Base-by-base conservation (phyloP, 441 rosid genomes). In the Populus trichocarpa region DNA sequence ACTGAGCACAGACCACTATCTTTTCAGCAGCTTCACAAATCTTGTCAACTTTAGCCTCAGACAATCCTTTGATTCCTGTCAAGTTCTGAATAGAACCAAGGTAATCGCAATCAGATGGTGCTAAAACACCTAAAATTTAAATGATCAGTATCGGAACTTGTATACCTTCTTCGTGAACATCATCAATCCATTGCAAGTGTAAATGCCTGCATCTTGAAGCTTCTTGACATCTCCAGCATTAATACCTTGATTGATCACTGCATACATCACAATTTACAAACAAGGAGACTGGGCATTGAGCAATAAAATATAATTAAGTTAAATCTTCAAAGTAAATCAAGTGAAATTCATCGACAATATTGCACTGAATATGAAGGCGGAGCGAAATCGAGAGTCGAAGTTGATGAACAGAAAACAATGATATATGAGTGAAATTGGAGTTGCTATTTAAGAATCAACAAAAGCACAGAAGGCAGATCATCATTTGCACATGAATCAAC, bases 11-110 rank as follows among this genome's bases (percentile, higher is more conserved):
- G 64, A 96, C 98, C 94, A 96, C 97, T 85, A 93, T 81, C 80
- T 94, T 94, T 86, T 96, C 98, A 26, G 97, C 97, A 59, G 98
- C 97, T 92, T 94, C 98, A 69, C 98, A 96, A 79, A 96, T 96
- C 84, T 94, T 94, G 30, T 94, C 99, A 78, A 91, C 99, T 86
- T 96, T 94, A 70, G 97, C 98, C 86, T 92, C 94, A 4, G 98
- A 93, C 85, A 96, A 87, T 75, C 99, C 98, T 89, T 90, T 93
- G 87, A 94, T 91, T 53, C 98, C 97, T n/a, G 97, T 94, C 86
- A 96, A 86, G 81, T 89, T 79, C 98, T 93, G 88, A 75, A 71
- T 23, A 57, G 53, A 73, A 53, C 32, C 25, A 28, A 74, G 59
- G 53, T 2, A 28, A 10, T 72, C 8, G 8, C 18, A 61, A 71